Evolutionary conservation across 129 eudicot genomes (phyloP).

Genomic region (Flaveria linearis): DNA sequence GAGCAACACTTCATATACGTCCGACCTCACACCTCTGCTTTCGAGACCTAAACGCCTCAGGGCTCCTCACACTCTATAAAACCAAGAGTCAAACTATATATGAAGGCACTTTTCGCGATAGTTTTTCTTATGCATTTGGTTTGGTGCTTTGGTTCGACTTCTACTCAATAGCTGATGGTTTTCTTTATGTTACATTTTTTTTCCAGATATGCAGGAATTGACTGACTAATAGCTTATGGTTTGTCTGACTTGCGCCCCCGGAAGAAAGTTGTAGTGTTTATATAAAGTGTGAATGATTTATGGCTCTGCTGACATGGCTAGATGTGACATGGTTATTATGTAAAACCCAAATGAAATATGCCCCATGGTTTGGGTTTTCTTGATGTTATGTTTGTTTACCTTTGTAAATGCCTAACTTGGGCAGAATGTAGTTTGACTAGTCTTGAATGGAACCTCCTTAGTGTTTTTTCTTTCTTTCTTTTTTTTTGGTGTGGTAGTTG

Average conservation of each 20-base stretch:
- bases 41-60: too few species aligned
- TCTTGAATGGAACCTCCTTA: conserved; percentile 26
- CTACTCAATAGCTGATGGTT: neutral
- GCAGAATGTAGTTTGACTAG: conserved; percentile 33
- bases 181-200: conserved; percentile 14
- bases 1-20: too few species aligned
- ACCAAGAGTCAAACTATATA: too few species aligned
- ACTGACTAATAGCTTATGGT: conserved; percentile 31
- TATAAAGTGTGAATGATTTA: conserved; percentile 21
- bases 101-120: too few species aligned
- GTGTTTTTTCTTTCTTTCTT: neutral
- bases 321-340: conserved; percentile 33
- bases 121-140: too few species aligned
- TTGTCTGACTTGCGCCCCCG: conserved; percentile 24
- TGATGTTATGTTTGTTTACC: conserved; percentile 29
- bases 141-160: neutral
- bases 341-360: conserved; percentile 23
- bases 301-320: conserved; percentile 44
- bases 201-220: conserved; percentile 46
- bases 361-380: conserved; percentile 36
- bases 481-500: too few species aligned
- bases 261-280: conserved; percentile 31
- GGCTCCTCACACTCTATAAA: too few species aligned
- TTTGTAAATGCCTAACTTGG: conserved; percentile 47
- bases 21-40: too few species aligned